A percentile compares a stretch with the other conserved stretches of the same genome.
These are phyloP conservation scores for Pterula multifida DNA, from an alignment of 1,284 basidiomycete species.

Conservation along the genomic window DNA sequence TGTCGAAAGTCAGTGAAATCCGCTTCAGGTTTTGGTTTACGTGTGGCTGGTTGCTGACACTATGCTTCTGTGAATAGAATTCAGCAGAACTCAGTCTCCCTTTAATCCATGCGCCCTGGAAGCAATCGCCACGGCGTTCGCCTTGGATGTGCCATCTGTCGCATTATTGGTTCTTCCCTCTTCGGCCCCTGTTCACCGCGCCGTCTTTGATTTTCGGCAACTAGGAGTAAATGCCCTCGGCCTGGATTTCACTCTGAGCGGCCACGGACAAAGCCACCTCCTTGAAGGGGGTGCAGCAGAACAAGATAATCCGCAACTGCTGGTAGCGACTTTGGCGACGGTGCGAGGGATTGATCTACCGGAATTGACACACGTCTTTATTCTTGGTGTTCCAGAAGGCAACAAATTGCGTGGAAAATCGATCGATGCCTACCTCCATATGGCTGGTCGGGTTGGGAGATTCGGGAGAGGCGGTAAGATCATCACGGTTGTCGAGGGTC, in stretches of 20 bases:
- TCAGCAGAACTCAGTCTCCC: conserved; percentile 31
- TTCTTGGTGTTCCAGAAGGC: conserved; percentile 47
- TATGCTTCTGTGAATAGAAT: conserved; percentile 21
- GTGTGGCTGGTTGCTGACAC: background rate
- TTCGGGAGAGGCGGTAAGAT: conserved; percentile 56
- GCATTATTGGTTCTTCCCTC: conserved; percentile 59
- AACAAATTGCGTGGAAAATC: conserved; percentile 29
- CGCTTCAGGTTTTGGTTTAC: background rate
- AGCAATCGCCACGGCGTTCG: conserved; percentile 56
- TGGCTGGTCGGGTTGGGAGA: conserved; percentile 65
- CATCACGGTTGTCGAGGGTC: conserved; percentile 40
- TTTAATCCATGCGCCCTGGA: conserved; percentile 47
- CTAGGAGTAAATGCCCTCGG: conserved; percentile 58
- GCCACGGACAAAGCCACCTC: conserved; percentile 29
- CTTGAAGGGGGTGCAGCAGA: conserved; percentile 20
- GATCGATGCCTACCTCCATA: conserved; percentile 54
- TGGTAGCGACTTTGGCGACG: conserved; percentile 56
- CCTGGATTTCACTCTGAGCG: conserved; percentile 36
- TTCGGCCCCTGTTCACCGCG: conserved; percentile 41
- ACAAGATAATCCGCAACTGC: conserved; percentile 42
- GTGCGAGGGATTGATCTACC: conserved; percentile 64
- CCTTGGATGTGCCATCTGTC: conserved; percentile 54
- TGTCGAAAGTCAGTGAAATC: background rate
- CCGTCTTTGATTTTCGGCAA: conserved; percentile 47
- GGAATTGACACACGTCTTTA: conserved; percentile 60